Percentiles rank a stretch among this genome's conserved stretches.
These are phyloP conservation scores for Solanum etuberosum DNA, from an alignment of 257 asterid species.

Conservation along the genomic window DNA sequence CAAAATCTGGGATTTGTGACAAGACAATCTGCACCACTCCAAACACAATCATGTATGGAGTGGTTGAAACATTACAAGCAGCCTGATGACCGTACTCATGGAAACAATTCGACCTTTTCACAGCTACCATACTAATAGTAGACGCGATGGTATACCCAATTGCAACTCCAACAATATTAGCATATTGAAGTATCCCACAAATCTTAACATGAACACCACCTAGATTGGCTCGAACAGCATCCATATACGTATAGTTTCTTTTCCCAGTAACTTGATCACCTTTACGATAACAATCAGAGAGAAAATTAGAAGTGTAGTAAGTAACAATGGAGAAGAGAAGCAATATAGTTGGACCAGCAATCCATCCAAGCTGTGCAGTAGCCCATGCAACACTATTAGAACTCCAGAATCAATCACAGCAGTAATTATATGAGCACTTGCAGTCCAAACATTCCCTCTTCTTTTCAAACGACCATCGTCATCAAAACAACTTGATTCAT, in stretches of 20 bases:
- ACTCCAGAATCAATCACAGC: neutral
- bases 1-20: neutral
- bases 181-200: slow-evolving; percentile 51
- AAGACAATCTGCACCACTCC: neutral
- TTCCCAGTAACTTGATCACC: slow-evolving; percentile 1
- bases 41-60: neutral
- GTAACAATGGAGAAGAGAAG: slow-evolving; percentile 40
- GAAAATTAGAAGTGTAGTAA: slow-evolving; percentile 33
- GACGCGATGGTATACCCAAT: slow-evolving; percentile 64
- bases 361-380: slow-evolving; percentile 65
- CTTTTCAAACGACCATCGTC: neutral
- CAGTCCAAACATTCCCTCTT: neutral
- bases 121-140: slow-evolving; percentile 68
- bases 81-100: slow-evolving; percentile 40
- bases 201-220: slow-evolving; percentile 28
- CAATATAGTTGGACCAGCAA: slow-evolving; percentile 41
- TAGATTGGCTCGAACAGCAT: neutral
- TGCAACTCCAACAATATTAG: slow-evolving; percentile 38
- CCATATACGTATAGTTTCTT: neutral
- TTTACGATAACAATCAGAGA: slow-evolving; percentile 51
- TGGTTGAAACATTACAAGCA: slow-evolving; percentile 12
- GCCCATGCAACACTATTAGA: neutral
- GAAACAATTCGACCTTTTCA: slow-evolving; percentile 49
- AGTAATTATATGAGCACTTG: neutral
- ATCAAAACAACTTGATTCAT: neutral